Percentiles rank a stretch among this genome's conserved stretches.
Evolutionary conservation across 768 basidiomycete genomes (phyloP).

Genomic region (Panaeolus papilionaceus): DNA sequence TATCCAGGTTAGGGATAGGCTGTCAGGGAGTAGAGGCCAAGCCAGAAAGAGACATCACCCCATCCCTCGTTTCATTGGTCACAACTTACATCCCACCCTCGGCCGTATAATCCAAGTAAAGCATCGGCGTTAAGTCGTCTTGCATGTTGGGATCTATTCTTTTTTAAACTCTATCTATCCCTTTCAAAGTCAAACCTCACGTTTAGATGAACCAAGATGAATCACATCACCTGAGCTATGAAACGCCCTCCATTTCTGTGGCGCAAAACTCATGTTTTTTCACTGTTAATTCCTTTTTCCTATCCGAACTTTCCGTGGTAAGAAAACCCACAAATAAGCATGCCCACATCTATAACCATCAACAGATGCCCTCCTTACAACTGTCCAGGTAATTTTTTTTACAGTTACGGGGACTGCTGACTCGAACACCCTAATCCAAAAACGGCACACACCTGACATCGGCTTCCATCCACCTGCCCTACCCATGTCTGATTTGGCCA

Average conservation of each 20-base stretch:
- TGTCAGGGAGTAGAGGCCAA: no score
- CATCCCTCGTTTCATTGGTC: neutral
- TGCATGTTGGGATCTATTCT: neutral
- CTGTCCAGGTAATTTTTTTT: neutral
- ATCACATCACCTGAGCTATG: neutral
- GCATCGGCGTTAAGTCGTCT: neutral
- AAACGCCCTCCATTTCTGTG: neutral
- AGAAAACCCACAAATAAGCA: neutral
- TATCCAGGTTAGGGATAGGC: no score
- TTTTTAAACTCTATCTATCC: neutral
- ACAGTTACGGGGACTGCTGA: neutral
- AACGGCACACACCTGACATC: neutral
- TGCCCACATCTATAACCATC: neutral
- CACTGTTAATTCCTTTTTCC: neutral
- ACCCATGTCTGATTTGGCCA: neutral
- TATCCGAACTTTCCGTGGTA: constrained; percentile 5
- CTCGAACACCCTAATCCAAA: neutral
- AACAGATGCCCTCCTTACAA: neutral
- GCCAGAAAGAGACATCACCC: neutral
- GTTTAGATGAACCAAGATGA: neutral
- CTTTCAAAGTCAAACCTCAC: neutral
- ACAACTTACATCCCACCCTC: neutral
- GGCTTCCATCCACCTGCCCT: neutral
- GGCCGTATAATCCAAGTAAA: neutral
- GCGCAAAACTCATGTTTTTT: constrained; percentile 4